Evolutionary conservation across 2,329 filamentous ascomycete species (phyloP).

Genomic region (Aureobasidium musti): DNA sequence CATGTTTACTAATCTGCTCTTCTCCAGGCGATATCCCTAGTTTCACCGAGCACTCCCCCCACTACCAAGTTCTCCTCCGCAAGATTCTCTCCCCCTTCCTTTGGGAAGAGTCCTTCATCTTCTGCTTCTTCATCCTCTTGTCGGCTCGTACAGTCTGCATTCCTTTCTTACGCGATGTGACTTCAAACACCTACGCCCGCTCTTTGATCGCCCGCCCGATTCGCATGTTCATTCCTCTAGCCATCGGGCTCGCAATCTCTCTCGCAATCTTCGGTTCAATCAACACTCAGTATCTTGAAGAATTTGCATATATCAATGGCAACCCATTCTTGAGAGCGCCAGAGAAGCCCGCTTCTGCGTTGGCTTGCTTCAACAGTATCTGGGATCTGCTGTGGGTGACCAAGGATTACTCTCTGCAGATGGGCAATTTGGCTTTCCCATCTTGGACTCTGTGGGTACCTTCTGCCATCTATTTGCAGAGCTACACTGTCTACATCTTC

Average conservation of each 20-base stretch:
- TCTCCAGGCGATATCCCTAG: not conserved
- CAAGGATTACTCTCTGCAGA: constrained; percentile 43
- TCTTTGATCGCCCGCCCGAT: constrained; percentile 48
- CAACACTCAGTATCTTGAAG: constrained; percentile 41
- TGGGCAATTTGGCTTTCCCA: constrained; percentile 47
- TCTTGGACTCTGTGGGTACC: constrained; percentile 50
- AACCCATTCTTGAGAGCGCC: constrained; percentile 5
- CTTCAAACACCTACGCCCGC: constrained; percentile 43
- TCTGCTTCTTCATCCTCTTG: constrained; percentile 51
- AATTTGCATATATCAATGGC: not conserved
- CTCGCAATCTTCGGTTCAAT: constrained; percentile 43
- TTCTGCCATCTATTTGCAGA: constrained; percentile 48
- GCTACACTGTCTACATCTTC: constrained; percentile 52
- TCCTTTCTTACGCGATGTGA: constrained; percentile 46
- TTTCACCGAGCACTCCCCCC: not conserved
- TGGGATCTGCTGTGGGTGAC: constrained; percentile 52
- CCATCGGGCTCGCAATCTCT: constrained; percentile 46
- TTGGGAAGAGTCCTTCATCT: constrained; percentile 51
- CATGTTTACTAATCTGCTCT: not conserved
- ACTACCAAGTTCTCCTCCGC: constrained; percentile 45
- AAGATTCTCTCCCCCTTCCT: constrained; percentile 51
- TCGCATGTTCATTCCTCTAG: constrained; percentile 47
- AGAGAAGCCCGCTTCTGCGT: not conserved
- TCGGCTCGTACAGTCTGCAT: constrained; percentile 49
- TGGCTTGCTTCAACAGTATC: constrained; percentile 46